These are phyloP conservation scores for Amauroascus verrucosus DNA, from an alignment of 2,329 filamentous ascomycete species.

Conservation along the genomic window DNA sequence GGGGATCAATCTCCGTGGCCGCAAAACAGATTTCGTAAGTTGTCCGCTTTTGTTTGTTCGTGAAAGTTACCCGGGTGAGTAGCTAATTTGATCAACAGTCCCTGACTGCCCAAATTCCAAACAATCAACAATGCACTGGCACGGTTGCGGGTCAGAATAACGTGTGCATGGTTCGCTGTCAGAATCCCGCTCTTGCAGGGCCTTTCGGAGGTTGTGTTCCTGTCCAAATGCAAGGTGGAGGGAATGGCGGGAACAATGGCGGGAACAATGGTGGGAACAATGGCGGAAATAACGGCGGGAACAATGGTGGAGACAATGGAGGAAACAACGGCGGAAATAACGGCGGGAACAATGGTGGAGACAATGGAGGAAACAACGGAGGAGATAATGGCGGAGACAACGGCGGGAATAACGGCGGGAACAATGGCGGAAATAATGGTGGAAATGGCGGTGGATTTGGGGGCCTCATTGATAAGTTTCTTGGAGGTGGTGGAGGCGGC, in stretches of 20 bases:
- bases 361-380: not conserved
- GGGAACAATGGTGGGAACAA: not conserved
- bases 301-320: not conserved
- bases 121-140: conserved; percentile 48
- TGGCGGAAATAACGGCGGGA: not conserved
- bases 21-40: conserved; percentile 11
- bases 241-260: not conserved
- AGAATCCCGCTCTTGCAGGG: conserved; percentile 51
- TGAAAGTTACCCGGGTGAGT: not conserved
- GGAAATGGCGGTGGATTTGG: not conserved
- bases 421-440: not conserved
- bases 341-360: not conserved
- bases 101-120: conserved; percentile 50
- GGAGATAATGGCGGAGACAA: not conserved
- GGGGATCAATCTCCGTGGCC: conserved; percentile 7
- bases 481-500: not conserved
- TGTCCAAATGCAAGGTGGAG: conserved; percentile 38
- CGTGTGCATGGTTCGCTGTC: conserved; percentile 53
- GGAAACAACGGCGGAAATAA: not conserved
- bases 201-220: conserved; percentile 54
- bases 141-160: conserved; percentile 49
- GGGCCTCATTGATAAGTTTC: not conserved
- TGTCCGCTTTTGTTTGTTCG: not conserved
- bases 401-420: not conserved
- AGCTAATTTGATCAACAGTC: conserved; percentile 27